Evolutionary conservation across 2,329 filamentous ascomycete genomes (phyloP), one percentile per base, ranked within the genome.

Genomic region (Fusarium buharicum): DNA sequence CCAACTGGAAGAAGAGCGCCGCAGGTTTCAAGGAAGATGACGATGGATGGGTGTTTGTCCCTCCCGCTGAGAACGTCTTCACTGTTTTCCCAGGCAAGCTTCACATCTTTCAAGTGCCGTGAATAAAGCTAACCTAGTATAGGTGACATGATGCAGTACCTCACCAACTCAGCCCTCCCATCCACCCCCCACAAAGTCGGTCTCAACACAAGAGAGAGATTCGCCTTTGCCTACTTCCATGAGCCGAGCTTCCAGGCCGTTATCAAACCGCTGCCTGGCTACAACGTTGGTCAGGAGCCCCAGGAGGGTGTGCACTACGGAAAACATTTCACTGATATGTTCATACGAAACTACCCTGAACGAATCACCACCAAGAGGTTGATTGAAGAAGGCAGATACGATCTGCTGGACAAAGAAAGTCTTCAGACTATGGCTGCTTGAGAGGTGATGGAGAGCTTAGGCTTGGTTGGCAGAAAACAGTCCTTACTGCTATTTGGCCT

Each of bases 281-380:
- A 76, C 53, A 67, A 76, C 8, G 71, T 46, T 7, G 70, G 73
- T 4, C 70, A 73, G 46, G 61, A 66, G 18, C 70, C 69, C 3
- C 43, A 56, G 6, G 74, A 77, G n/a, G 77, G 79, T 4, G 77
- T 82, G 7, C 79, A 82, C 64, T 83, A 82, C 61, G 80, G 81
- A n/a, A 82, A 76, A 1, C 79, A 83, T 64, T 83, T 82, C 55
- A 83, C 80, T 31, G 79, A 82, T 51, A 82, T 82, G 80, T 81
- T 77, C 54, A 70, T 82, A 71, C 74, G 79, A 14, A 82, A 81
- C 67, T 83, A 82, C 44, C 79, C 80, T 0, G 75, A 81, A 43
- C 74, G 80, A 9, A 72, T 79, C 36, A 82, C 79, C 4, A 81
- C 79, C 0, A 69, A 72, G 55, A 71, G 75, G 3, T 6, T 62